Conservation (phyloP, 2,329 filamentous ascomycete genomes). For the Fusarium pininemorale region DNA sequence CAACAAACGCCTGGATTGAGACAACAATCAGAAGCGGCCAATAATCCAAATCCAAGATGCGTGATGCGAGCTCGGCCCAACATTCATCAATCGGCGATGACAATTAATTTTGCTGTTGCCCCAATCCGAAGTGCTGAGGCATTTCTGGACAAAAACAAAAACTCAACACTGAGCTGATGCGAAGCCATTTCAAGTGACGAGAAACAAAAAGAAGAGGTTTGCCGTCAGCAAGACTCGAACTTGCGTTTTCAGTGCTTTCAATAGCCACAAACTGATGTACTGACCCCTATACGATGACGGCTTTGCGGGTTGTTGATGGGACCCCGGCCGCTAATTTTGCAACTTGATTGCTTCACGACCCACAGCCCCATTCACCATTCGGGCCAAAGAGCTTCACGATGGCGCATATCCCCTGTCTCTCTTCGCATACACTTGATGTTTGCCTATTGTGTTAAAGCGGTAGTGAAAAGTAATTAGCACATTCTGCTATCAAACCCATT, state of each 20-base stretch:
- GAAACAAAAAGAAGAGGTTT: background rate
- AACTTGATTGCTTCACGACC: background rate
- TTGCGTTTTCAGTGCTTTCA: slow-evolving; percentile 24
- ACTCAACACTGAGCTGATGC: background rate
- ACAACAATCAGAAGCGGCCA: fast-evolving
- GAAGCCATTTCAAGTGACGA: fast-evolving
- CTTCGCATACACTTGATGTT: background rate
- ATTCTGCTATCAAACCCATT: background rate
- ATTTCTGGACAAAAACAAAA: background rate
- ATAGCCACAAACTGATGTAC: slow-evolving; percentile 27
- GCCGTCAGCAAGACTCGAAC: slow-evolving; percentile 28
- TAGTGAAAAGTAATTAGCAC: background rate
- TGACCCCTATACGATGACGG: slow-evolving; percentile 29
- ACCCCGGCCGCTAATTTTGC: background rate
- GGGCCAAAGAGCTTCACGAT: background rate
- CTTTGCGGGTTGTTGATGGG: background rate
- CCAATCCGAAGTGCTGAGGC: too few species aligned
- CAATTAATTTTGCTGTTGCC: background rate
- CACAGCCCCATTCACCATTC: background rate
- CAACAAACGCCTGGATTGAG: fast-evolving
- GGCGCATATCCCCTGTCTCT: fast-evolving
- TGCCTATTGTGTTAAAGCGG: background rate
- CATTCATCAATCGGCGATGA: fast-evolving
- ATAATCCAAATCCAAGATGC: background rate
- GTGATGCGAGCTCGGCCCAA: background rate